A percentile compares a stretch with the other conserved stretches of the same genome.
phyloP scores from a whole-genome alignment of 2,329 filamentous ascomycete genomes.

The Aspergillus novoparasiticus region DNA sequence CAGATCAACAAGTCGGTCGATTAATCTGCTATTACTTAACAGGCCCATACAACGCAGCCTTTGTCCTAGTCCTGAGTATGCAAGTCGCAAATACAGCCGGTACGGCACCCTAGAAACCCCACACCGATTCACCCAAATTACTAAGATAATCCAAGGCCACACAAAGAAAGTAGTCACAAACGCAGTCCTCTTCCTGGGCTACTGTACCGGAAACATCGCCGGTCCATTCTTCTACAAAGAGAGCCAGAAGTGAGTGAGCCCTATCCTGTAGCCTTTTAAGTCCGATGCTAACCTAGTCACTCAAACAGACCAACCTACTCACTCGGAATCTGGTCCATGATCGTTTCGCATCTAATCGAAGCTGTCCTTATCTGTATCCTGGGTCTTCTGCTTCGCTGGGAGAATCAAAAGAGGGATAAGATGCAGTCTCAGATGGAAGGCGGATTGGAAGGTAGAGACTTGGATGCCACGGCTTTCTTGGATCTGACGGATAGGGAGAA shows the following conservation, averaged over 20 bases:
- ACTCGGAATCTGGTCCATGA: conserved; percentile 60
- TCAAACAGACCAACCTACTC: conserved; percentile 45
- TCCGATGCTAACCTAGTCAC: not conserved
- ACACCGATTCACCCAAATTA: not conserved
- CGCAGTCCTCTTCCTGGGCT: conserved; percentile 61
- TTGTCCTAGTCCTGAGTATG: conserved; percentile 54
- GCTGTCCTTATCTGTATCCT: conserved; percentile 49
- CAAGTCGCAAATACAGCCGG: conserved; percentile 49
- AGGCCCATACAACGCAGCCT: conserved; percentile 58
- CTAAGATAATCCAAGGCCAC: conserved; percentile 48
- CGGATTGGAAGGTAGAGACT: conserved; percentile 49
- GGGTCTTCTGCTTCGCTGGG: conserved; percentile 51
- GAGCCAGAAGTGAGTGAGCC: conserved; percentile 44
- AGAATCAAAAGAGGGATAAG: conserved; percentile 54
- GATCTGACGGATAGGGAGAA: conserved; percentile 60
- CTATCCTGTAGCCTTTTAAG: too few relatives aligned
- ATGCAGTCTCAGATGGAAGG: conserved; percentile 51
- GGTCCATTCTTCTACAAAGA: conserved; percentile 65
- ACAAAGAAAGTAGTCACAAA: conserved; percentile 68
- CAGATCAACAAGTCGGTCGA: conserved; percentile 54
- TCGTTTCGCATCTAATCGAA: conserved; percentile 57
- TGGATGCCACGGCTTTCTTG: conserved; percentile 55
- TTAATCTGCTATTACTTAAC: conserved; percentile 62
- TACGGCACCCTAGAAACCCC: conserved; percentile 13
- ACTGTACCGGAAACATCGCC: conserved; percentile 63